Conservation (phyloP, 2,329 filamentous ascomycete genomes). For the Monilinia aucupariae region DNA sequence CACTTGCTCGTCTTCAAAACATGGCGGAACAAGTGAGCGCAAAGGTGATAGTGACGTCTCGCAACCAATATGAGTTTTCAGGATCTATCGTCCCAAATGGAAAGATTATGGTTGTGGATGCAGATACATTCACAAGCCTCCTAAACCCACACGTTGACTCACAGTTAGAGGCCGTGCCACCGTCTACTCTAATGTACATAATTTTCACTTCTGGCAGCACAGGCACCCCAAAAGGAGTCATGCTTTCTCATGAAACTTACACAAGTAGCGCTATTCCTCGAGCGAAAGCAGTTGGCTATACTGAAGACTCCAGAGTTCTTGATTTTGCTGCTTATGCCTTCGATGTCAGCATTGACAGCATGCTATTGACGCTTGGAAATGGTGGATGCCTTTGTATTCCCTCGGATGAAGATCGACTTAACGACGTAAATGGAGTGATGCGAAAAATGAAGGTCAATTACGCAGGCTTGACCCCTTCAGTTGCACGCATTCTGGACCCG, state of each 20-base stretch:
- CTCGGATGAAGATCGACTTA: conserved; percentile 37
- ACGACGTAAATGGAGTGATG: conserved; percentile 36
- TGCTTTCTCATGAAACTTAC: conserved; percentile 26
- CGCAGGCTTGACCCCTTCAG: conserved; percentile 32
- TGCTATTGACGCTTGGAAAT: conserved; percentile 36
- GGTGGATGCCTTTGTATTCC: conserved; percentile 41
- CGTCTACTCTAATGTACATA: conserved; percentile 20
- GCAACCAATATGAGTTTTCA: conserved; percentile 6
- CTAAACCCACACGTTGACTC: background rate
- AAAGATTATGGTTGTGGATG: conserved; percentile 8
- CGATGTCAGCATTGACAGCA: conserved; percentile 35
- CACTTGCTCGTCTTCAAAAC: conserved; percentile 25
- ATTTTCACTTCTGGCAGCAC: conserved; percentile 35
- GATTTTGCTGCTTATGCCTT: conserved; percentile 38
- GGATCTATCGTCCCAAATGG: conserved; percentile 1
- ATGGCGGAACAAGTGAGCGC: conserved; percentile 19
- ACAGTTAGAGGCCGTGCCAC: conserved; percentile 8
- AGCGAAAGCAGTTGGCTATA: conserved; percentile 17
- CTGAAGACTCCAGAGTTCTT: conserved; percentile 21
- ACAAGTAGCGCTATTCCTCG: conserved; percentile 14
- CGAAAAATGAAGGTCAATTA: conserved; percentile 26
- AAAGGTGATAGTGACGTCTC: conserved; percentile 19
- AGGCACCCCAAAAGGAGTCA: conserved; percentile 28
- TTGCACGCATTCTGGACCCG: conserved; percentile 28
- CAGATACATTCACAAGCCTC: background rate